A percentile compares a stretch with the other conserved stretches of the same genome.
phyloP scores from a whole-genome alignment of 169 alveolate genomes.

The Plasmodium falciparum region DNA sequence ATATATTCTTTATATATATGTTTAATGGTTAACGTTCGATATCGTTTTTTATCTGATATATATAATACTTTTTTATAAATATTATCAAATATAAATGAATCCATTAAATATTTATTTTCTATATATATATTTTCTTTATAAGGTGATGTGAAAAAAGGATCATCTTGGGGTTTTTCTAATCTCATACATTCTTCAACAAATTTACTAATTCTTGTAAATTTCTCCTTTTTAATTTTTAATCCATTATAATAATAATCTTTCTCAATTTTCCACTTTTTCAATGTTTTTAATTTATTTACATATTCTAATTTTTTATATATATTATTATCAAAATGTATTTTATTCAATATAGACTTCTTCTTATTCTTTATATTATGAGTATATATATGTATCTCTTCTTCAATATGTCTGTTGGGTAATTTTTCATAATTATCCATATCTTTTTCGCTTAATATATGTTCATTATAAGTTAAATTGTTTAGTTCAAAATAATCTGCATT shows the following conservation, averaged over 20 bases:
- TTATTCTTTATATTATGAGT: neutral
- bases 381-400: neutral
- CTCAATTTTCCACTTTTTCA: neutral
- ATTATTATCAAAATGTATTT: neutral
- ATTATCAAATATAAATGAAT: slow-evolving; percentile 49
- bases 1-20: slow-evolving; percentile 41
- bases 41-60: slow-evolving; percentile 14
- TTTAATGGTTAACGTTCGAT: slow-evolving; percentile 32
- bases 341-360: neutral
- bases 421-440: too few relatives aligned
- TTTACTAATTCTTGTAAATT: neutral
- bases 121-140: slow-evolving; percentile 10
- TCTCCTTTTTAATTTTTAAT: slow-evolving; percentile 6
- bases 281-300: slow-evolving; percentile 35
- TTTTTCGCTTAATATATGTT: too few relatives aligned
- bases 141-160: neutral
- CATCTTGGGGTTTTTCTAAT: neutral
- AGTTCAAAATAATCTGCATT: too few relatives aligned
- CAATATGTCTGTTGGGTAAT: too few relatives aligned
- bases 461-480: too few relatives aligned
- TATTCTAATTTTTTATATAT: slow-evolving; percentile 57
- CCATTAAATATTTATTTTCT: slow-evolving; percentile 19
- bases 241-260: slow-evolving; percentile 51
- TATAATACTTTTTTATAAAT: slow-evolving; percentile 22
- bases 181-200: neutral